Percentiles rank a stretch among this genome's conserved stretches.
Evolutionary conservation across 306 rosid genomes (phyloP).

Genomic region (Lablab purpureus): DNA sequence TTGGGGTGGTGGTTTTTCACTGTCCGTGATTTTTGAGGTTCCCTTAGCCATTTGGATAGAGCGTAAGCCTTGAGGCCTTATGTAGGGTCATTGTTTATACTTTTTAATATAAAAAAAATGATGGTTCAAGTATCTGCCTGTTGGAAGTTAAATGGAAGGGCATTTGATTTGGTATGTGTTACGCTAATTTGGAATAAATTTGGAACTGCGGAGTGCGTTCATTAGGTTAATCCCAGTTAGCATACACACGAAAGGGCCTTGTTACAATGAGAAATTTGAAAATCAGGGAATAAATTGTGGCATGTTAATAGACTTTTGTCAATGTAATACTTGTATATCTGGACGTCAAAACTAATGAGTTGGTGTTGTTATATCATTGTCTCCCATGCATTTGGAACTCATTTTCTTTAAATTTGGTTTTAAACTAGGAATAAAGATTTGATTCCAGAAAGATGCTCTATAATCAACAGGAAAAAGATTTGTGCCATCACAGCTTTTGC

Average conservation of each 20-base stretch:
- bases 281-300: background rate
- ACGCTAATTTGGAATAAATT: background rate
- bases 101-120: background rate
- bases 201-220: background rate
- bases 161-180: background rate
- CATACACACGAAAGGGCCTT: slow-evolving; percentile 1
- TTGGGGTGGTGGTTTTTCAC: slow-evolving; percentile 1
- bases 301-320: background rate
- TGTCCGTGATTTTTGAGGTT: slow-evolving; percentile 1
- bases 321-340: background rate
- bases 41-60: background rate
- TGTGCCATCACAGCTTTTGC: slow-evolving; percentile 34
- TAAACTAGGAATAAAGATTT: slow-evolving; percentile 47
- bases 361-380: background rate
- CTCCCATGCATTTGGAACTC: slow-evolving; percentile 17
- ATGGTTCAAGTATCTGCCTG: background rate
- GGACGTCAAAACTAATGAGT: slow-evolving; percentile 9
- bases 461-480: slow-evolving; percentile 28
- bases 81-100: background rate
- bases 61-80: background rate
- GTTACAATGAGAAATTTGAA: background rate
- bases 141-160: background rate
- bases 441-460: slow-evolving; percentile 20
- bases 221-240: slow-evolving; percentile 8
- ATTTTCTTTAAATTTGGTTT: slow-evolving; percentile 10